These are phyloP conservation scores for Suillus spraguei DNA, from an alignment of 768 basidiomycete genomes.

Conservation along the genomic window DNA sequence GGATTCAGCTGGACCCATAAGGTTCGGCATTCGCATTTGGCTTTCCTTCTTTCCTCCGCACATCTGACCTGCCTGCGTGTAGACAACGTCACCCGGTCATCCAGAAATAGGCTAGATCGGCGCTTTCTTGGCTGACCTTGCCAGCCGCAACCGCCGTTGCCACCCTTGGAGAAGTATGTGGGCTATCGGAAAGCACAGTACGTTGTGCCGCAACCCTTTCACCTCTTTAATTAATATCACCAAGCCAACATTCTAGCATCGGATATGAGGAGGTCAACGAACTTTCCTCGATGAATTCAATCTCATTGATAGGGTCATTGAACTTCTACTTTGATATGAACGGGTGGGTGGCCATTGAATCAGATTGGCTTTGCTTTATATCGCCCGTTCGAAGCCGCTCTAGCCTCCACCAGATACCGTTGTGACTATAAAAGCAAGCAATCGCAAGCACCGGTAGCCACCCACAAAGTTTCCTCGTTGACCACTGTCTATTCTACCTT, in stretches of 20 bases:
- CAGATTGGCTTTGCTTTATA: not conserved
- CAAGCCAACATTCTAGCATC: not conserved
- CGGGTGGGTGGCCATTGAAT: not conserved
- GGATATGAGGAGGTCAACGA: not conserved
- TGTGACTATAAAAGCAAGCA: not conserved
- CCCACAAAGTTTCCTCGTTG: not conserved
- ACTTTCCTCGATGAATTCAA: not conserved
- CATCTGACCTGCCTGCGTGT: not conserved
- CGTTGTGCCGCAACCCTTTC: not conserved
- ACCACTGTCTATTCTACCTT: no score
- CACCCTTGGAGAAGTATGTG: not conserved
- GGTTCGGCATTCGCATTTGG: not conserved
- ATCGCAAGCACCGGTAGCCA: not conserved
- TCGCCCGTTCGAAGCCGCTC: not conserved
- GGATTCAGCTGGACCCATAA: not conserved
- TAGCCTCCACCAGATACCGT: not conserved
- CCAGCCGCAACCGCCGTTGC: not conserved
- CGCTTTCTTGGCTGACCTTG: not conserved
- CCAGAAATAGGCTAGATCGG: not conserved
- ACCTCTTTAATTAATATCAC: not conserved
- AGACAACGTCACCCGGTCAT: not conserved
- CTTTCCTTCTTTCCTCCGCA: not conserved
- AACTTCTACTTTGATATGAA: not conserved
- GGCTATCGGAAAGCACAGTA: not conserved
- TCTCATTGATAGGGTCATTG: not conserved